Base-by-base conservation (phyloP, 2,329 filamentous ascomycete genomes). In the Dactylellina cionopaga region DNA sequence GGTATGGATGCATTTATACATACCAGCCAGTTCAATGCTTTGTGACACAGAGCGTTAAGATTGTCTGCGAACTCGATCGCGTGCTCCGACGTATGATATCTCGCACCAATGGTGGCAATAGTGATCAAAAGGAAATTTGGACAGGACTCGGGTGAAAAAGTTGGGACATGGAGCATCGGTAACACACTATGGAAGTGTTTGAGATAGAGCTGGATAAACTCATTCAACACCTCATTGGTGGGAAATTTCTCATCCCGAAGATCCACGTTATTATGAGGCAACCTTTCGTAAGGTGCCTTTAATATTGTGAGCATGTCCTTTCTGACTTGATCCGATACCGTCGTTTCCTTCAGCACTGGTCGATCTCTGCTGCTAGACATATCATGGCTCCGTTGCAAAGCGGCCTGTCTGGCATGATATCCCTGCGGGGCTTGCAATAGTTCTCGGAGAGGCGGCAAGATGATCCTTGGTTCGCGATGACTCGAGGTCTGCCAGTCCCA, bases 151-250 rank as follows among this genome's bases (percentile, higher is more conserved):
- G 75, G 64, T 44, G 73, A 71, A 59, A 77, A 77, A 11, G 75
- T 77, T 27, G 76, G 76, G 15, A 63, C 64, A 31, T 80, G 77
- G 0, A 80, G 75, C 13, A 81, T 77, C 1, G 80, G 78, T 3
- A 81, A 37, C 4, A 79, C 77, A 0, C 76, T 75, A 55, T 79
- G 75, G 39, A 81, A 80, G 29, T 80, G 74, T 13, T 78, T 74
- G 55, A 80, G 80, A 46, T 78, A 81, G 0, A 81, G 75, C 3
- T 66, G 75, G 22, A 78, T 71, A 35, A 80, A 80, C n/a, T 77
- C 74, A 39, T 80, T 76, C 31, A 80, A 54, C 1, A 79, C 74
- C 4, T 65, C 58, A 1, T 75, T 54, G 11, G 74, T 62, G 2
- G 78, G 79, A 43, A 80, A 80, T 10, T 75, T 64, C 46, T 75